A percentile compares a stretch with the other conserved stretches of the same genome.
Conservation (phyloP, 805 yeast species). For the Wickerhamiella domercqiae region DNA sequence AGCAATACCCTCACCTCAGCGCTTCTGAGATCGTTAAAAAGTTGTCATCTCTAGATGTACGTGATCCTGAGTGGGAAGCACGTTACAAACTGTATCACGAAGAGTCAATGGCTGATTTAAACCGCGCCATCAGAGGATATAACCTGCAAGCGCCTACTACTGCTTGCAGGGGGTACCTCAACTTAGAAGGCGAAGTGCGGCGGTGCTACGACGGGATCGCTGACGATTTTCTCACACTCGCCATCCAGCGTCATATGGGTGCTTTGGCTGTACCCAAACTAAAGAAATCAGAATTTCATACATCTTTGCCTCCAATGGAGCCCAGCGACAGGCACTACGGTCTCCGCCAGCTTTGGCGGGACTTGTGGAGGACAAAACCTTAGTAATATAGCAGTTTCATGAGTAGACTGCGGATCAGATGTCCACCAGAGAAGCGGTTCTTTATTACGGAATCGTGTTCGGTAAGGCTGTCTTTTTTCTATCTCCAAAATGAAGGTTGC, state of each 20-base stretch:
- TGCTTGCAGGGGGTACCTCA: conserved; percentile 41
- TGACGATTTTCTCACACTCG: conserved; percentile 10
- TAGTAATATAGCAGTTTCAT: neutral
- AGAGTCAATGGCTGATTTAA: conserved; percentile 27
- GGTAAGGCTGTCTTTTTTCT: too few species aligned
- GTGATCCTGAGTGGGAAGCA: conserved; percentile 27
- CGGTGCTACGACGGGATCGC: conserved; percentile 26
- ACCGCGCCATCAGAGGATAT: conserved; percentile 39
- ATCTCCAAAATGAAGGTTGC: conserved; percentile 42
- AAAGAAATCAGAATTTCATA: conserved; percentile 7
- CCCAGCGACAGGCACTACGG: conserved; percentile 21
- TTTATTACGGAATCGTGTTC: too few species aligned
- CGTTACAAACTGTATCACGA: conserved; percentile 23
- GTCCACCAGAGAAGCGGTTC: too few species aligned
- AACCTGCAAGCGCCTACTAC: conserved; percentile 49
- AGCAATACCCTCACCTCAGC: conserved; percentile 2
- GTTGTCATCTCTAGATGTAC: neutral
- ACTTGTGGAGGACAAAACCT: conserved; percentile 6
- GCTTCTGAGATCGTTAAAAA: conserved; percentile 1
- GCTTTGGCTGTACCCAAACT: conserved; percentile 7
- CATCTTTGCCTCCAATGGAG: conserved; percentile 14
- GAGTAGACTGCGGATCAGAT: too few species aligned
- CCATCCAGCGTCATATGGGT: conserved; percentile 8
- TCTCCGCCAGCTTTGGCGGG: conserved; percentile 16
- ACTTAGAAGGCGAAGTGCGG: conserved; percentile 30